Evolutionary conservation across 2,329 filamentous ascomycete species (phyloP).

Genomic region (Dendrostoma leiphaemia): DNA sequence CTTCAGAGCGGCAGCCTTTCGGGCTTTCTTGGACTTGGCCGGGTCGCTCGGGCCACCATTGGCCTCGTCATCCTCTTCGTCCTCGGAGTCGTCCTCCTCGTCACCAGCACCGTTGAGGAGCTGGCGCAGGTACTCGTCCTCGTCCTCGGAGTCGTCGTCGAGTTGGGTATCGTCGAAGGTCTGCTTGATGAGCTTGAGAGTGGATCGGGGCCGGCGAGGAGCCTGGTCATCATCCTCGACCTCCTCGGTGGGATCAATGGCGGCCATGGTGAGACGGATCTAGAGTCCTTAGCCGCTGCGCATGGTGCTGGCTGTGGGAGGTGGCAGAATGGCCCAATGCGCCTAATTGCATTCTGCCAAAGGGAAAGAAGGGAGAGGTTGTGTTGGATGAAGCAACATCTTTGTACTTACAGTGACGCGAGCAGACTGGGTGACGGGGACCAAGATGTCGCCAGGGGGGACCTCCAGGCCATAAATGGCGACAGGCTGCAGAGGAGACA

Average conservation of each 20-base stretch:
- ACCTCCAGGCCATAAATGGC: slow-evolving; percentile 92
- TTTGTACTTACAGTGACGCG: slow-evolving; percentile 72
- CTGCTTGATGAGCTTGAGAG: slow-evolving; percentile 85
- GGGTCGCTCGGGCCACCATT: slow-evolving; percentile 93
- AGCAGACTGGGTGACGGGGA: slow-evolving; percentile 75
- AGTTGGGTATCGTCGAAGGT: slow-evolving; percentile 49
- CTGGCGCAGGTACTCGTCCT: slow-evolving; percentile 62
- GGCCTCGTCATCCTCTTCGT: slow-evolving; percentile 64
- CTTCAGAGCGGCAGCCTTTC: slow-evolving; percentile 72
- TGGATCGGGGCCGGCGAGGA: slow-evolving; percentile 69
- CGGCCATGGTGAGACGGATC: slow-evolving; percentile 99
- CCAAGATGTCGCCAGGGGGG: slow-evolving; percentile 77
- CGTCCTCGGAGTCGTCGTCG: slow-evolving; percentile 61
- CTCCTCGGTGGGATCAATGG: slow-evolving; percentile 83
- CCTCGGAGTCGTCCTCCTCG: slow-evolving; percentile 49
- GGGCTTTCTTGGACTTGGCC: slow-evolving; percentile 83
- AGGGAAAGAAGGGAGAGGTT: not conserved
- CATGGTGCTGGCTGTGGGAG: not conserved
- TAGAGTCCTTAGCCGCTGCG: slow-evolving; percentile 34
- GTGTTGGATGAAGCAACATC: not conserved
- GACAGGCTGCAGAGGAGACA: slow-evolving; percentile 60
- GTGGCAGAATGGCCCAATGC: slow-evolving; percentile 8
- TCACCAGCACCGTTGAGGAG: slow-evolving; percentile 51
- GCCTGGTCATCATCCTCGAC: slow-evolving; percentile 65
- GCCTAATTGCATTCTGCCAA: not conserved